A percentile compares a stretch with the other conserved stretches of the same genome.
Evolutionary conservation across 805 yeast genomes (phyloP).

Genomic region (Pichia californica): DNA sequence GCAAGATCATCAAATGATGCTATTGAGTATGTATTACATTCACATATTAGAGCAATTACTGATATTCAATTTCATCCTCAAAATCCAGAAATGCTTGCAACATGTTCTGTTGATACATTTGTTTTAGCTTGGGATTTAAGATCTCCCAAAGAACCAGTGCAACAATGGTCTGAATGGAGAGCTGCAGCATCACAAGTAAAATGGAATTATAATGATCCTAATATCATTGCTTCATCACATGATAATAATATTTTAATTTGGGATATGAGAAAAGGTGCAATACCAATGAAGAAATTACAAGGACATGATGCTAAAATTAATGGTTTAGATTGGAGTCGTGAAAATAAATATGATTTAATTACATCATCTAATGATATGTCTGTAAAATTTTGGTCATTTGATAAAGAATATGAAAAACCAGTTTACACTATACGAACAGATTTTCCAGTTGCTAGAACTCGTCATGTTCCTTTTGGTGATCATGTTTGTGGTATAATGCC

Average conservation of each 20-base stretch:
- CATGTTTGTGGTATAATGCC: conserved; percentile 87
- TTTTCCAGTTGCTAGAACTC: conserved; percentile 84
- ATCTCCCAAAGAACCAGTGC: conserved; percentile 64
- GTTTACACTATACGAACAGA: conserved; percentile 57
- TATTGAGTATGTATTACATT: conserved; percentile 80
- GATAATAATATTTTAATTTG: conserved; percentile 75
- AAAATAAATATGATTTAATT: conserved; percentile 52
- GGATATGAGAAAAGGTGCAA: conserved; percentile 81
- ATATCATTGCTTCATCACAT: conserved; percentile 80
- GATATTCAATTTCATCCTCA: conserved; percentile 90
- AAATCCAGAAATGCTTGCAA: conserved; percentile 82
- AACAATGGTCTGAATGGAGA: conserved; percentile 86
- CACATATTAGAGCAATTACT: conserved; percentile 88
- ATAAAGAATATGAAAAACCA: conserved; percentile 38
- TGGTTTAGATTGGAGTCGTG: conserved; percentile 76
- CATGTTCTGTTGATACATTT: conserved; percentile 88
- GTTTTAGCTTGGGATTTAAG: conserved; percentile 90
- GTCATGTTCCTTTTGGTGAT: conserved; percentile 83
- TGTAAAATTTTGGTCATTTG: conserved; percentile 76
- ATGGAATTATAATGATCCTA: conserved; percentile 76
- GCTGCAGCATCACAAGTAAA: conserved; percentile 94
- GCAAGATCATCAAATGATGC: conserved; percentile 59
- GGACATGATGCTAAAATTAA: conserved; percentile 88
- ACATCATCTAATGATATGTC: conserved; percentile 84
- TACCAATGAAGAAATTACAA: conserved; percentile 57